phyloP scores from a whole-genome alignment of 768 basidiomycete species.

The Termitomyces sp. region DNA sequence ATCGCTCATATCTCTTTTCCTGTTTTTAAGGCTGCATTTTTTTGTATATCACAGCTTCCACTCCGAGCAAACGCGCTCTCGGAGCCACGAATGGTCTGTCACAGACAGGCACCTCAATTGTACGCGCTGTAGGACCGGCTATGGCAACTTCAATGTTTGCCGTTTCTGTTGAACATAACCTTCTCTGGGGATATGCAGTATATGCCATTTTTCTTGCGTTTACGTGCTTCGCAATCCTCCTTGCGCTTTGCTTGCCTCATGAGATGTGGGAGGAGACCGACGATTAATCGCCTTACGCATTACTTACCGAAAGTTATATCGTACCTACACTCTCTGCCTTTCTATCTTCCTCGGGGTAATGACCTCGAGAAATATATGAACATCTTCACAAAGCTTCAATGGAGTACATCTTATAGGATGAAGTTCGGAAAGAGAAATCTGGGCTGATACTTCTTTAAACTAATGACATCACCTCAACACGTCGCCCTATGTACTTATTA shows the following conservation, averaged over 20 bases:
- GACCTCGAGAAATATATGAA: too few relatives aligned
- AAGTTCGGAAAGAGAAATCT: too few relatives aligned
- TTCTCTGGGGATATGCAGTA: constrained; percentile 44
- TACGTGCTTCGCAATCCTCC: constrained; percentile 25
- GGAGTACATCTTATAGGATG: too few relatives aligned
- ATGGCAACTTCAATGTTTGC: constrained; percentile 49
- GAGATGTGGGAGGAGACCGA: constrained; percentile 27
- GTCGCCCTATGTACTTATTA: too few relatives aligned
- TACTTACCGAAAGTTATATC: too few relatives aligned
- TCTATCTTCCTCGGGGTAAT: too few relatives aligned
- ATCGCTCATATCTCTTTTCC: not conserved
- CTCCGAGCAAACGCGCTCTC: constrained; percentile 45
- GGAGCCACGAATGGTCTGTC: constrained; percentile 51
- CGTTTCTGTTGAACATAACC: constrained; percentile 39
- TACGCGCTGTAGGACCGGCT: constrained; percentile 47
- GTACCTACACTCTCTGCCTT: too few relatives aligned
- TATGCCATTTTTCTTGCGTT: constrained; percentile 35
- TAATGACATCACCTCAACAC: too few relatives aligned
- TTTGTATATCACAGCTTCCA: constrained; percentile 47
- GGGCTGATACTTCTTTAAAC: too few relatives aligned
- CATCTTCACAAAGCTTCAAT: too few relatives aligned
- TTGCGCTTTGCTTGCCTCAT: constrained; percentile 33
- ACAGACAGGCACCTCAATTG: constrained; percentile 39
- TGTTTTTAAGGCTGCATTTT: constrained; percentile 38
- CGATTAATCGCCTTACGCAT: too few relatives aligned